These are phyloP conservation scores for Ogataea philodendri DNA, from an alignment of 805 yeast species.

Conservation along the genomic window DNA sequence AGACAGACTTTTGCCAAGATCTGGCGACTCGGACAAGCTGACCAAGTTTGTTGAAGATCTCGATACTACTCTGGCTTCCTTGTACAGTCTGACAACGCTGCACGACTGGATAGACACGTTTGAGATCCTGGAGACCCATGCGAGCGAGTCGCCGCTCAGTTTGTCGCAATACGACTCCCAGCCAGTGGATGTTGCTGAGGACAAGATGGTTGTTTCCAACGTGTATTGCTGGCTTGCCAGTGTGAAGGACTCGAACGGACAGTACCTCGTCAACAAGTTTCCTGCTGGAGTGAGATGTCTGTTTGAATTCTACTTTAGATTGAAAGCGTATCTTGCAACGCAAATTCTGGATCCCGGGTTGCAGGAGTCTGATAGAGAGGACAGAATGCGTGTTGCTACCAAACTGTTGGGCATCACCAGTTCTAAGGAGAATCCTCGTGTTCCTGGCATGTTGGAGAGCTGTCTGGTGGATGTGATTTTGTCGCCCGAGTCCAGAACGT, in stretches of 20 bases:
- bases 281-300: conserved; percentile 70
- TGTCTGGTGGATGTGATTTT: conserved; percentile 71
- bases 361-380: conserved; percentile 56
- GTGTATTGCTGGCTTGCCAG: conserved; percentile 68
- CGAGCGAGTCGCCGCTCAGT: conserved; percentile 53
- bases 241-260: conserved; percentile 41
- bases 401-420: conserved; percentile 63
- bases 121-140: conserved; percentile 69
- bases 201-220: conserved; percentile 60
- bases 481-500: conserved; percentile 76
- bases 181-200: conserved; percentile 43
- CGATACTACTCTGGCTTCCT: conserved; percentile 57
- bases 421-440: conserved; percentile 51
- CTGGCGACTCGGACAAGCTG: conserved; percentile 45
- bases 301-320: conserved; percentile 62
- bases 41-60: conserved; percentile 61
- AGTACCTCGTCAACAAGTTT: conserved; percentile 41
- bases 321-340: conserved; percentile 59
- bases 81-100: conserved; percentile 54
- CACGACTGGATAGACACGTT: conserved; percentile 79
- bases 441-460: conserved; percentile 85
- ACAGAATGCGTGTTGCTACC: conserved; percentile 66
- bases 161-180: conserved; percentile 55
- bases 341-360: conserved; percentile 66
- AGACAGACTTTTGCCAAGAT: conserved; percentile 27